Base-by-base conservation (phyloP, 495 filamentous ascomycete species). In the Annulohypoxylon maeteangense region DNA sequence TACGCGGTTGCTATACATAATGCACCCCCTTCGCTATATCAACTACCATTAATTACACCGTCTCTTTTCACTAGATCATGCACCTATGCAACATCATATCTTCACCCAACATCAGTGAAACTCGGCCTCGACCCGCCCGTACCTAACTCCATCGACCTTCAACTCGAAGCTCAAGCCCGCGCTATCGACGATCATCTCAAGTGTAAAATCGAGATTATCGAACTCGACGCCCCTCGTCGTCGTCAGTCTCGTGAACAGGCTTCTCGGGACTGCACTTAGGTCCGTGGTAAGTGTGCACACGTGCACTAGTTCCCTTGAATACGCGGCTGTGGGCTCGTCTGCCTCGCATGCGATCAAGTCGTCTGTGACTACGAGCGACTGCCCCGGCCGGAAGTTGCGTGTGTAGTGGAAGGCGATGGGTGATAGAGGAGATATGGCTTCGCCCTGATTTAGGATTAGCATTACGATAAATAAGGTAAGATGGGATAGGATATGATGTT, bases 251-350 rank as follows among this genome's bases (percentile, higher is more conserved):
- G 89, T 91, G 74, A 92, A 91, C 22, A 91, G 73, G 27, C 78
- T 85, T 55, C 87, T 85, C 5, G 90, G 90, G 25, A 93, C 90
- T 1, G 89, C 88, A 62, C 84, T 87, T 22, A 93, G 80, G 73
- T 93, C 90, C 20, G 90, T 93, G n/a, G 87, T 90, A 31, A 93
- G 81, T n/a, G 89, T 92, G 78, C 90, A 93, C 16, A 93, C 90
- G 62, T 89, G 87, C 38, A 87, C 83, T 1, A 92, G 79, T 23
- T 87, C 82, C 47, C 83, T 76, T 23, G 83, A 81, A 76, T 87
- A 87, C n/a, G 83, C 81, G 7, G 80, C 80, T 0, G 90, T 90
- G 7, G 90, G 87, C 14, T 83, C 81, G 65, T 91, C 90, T 2
- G 84, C 81, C 64, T 90, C 88, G 74, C 87, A 91, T 16, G 88